Base-by-base conservation (phyloP, 75 land plant species). In the Pinus taeda region DNA sequence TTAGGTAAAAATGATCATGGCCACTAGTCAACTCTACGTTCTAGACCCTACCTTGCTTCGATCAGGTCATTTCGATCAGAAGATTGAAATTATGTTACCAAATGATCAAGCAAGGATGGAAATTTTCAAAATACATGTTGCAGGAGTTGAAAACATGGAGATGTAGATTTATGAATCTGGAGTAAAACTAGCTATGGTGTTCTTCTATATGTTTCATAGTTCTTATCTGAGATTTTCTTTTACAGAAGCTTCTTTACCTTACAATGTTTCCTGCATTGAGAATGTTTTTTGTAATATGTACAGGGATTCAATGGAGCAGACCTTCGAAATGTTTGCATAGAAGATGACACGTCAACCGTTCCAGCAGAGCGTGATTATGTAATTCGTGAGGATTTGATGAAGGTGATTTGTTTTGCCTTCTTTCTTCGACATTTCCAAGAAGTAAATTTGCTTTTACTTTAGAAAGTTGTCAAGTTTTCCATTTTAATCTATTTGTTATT, bases 1-100 rank as follows among this genome's bases (percentile, higher is more conserved):
- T 13, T 70, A 94, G 97, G 97, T 92, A 76, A 94, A 94, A 78
- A 94, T 94, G 95, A 94, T 94, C 9, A 92, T 94, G 97, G 97
- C 97, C 49, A 94, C 97, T 12, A 92, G 92, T 57, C 76, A 94
- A 17, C 95, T 92, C 62, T 92, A 94, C 85, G 97, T 92, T 62
- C 83, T 94, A 83, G 97, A 94, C 60, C 97, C 97, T 22, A 95
- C 97, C 6, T 86, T 94, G 59, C 89, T 94, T 72, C 86, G 95
- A 33, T 95, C 97, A 39, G 97, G 97, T 5, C 85, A 95, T 15
- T 67, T 94, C 45, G 97, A 94, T 55, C 76, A 95, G 22, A 94
- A 94, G 69, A 94, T 94, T 36, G 95, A 94, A 78, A 94, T 94
- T 74, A 95, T 95, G 18, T 79, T 94, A 69, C 97, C 97, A 61